Base-by-base conservation (phyloP, 2,329 filamentous ascomycete species). In the Calonectria pseudoturangicola region DNA sequence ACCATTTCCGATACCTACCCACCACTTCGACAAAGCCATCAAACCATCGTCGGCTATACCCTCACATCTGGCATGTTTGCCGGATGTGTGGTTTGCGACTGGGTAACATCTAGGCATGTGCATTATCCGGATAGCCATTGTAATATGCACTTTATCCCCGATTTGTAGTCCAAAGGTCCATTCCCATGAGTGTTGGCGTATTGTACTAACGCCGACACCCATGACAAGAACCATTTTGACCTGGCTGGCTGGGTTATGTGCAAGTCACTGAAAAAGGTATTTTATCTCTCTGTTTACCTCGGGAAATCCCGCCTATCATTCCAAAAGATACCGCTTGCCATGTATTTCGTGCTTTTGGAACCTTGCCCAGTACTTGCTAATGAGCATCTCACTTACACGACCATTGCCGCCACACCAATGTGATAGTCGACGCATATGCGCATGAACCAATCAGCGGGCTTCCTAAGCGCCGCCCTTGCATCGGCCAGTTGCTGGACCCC, bases 381-480 rank as follows among this genome's bases (percentile, higher is more conserved):
- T 62, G 18, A 28, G 18, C 13, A 56, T 47, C n/a, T 41, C 54
- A 70, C 65, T 72, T 68, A 58, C 48, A 64, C 66, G 64, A 69
- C 63, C 48, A 71, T 75, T 78, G 70, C 73, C 74, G 75, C 75
- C 72, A 63, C 77, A 66, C 74, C 73, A 67, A 74, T 80, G 78
- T 75, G 78, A 80, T 75, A 72, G 66, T 72, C 74, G 63, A 54
- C 66, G 71, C 66, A 74, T 68, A 68, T 45, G 70, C 72, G 47
- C 60, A 30, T 36, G 63, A 65, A 48, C 80, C 80, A 82, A 82
- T 82, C 70, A 78, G 56, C 68, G 43, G 16, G 63, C 67, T 48
- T 78, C 73, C 66, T 82, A 81, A 81, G 80, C 80, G 80, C 80
- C 79, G 78, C 76, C 73, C 75, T 77, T 79, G 75, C 77, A 77